Conservation (phyloP, 78 protist genomes). For the Pigoraptor vietnamica region DNA sequence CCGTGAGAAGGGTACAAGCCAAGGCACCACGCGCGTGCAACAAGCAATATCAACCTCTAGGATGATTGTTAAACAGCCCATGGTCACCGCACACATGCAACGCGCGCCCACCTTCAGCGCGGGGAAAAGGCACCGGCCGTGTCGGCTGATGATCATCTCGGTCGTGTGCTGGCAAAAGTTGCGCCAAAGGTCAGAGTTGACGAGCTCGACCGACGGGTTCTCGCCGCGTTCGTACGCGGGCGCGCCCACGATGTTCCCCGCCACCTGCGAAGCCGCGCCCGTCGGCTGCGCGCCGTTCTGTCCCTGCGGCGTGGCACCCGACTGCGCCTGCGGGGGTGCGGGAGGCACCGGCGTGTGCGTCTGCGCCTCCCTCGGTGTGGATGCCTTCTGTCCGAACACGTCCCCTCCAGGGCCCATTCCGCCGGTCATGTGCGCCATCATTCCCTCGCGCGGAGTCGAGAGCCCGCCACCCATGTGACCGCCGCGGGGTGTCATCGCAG, state of each 20-base stretch:
- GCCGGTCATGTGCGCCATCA: too few relatives aligned
- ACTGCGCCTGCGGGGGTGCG: neutral
- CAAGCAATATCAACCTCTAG: neutral
- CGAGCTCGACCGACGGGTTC: neutral
- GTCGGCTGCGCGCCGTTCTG: too few relatives aligned
- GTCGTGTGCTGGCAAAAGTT: neutral
- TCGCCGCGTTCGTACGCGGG: neutral
- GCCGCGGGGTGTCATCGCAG: neutral
- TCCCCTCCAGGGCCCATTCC: too few relatives aligned
- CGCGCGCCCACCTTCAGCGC: neutral
- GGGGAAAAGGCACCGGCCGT: neutral
- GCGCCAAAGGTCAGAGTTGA: neutral
- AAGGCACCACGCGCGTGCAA: too few relatives aligned
- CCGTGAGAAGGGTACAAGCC: too few relatives aligned
- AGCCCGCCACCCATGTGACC: neutral
- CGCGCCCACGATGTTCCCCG: too few relatives aligned
- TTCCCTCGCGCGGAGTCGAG: too few relatives aligned
- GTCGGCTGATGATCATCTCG: neutral
- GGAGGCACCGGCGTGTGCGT: too few relatives aligned
- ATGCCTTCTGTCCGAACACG: too few relatives aligned
- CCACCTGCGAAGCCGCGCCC: too few relatives aligned
- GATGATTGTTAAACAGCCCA: too few relatives aligned
- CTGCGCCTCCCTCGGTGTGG: neutral
- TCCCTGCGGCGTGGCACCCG: neutral
- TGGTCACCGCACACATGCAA: too few relatives aligned